These are phyloP conservation scores for Eudorina sp. DNA, from an alignment of 139 green algal species.

Conservation along the genomic window DNA sequence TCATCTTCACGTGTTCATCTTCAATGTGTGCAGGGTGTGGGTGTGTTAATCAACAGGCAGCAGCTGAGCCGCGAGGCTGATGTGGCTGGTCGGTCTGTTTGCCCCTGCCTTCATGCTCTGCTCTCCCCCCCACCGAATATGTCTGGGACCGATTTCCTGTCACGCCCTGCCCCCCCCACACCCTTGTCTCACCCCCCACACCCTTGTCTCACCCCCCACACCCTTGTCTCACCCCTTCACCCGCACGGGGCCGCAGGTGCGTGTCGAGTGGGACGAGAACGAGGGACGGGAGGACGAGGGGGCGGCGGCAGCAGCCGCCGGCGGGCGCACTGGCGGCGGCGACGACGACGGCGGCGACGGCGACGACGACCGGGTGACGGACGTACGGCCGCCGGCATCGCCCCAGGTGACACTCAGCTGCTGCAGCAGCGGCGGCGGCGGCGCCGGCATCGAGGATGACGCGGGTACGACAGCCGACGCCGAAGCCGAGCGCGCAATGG, in stretches of 20 bases:
- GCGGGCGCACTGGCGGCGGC: neutral
- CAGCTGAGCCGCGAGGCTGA: too few relatives aligned
- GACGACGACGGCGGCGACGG: neutral
- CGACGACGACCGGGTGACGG: neutral
- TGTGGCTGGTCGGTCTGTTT: too few relatives aligned
- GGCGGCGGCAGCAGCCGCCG: neutral
- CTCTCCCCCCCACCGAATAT: too few relatives aligned
- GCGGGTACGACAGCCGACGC: neutral
- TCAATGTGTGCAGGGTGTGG: too few relatives aligned
- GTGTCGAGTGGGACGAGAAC: slow-evolving; percentile 29
- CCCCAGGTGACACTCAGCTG: slow-evolving; percentile 25
- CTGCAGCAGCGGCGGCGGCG: neutral
- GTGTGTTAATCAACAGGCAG: too few relatives aligned
- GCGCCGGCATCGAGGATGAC: neutral
- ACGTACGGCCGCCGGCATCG: neutral
- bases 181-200: too few relatives aligned
- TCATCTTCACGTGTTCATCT: too few relatives aligned
- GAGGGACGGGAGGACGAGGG: neutral
- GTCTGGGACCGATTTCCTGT: too few relatives aligned
- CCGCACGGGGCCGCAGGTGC: slow-evolving; percentile 31
- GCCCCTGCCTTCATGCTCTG: too few relatives aligned
- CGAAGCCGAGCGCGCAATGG: neutral
- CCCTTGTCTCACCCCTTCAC: too few relatives aligned
- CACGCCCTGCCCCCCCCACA: too few relatives aligned
- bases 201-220: too few relatives aligned